Conservation (phyloP, 495 filamentous ascomycete species). For the Tuber brumale region DNA sequence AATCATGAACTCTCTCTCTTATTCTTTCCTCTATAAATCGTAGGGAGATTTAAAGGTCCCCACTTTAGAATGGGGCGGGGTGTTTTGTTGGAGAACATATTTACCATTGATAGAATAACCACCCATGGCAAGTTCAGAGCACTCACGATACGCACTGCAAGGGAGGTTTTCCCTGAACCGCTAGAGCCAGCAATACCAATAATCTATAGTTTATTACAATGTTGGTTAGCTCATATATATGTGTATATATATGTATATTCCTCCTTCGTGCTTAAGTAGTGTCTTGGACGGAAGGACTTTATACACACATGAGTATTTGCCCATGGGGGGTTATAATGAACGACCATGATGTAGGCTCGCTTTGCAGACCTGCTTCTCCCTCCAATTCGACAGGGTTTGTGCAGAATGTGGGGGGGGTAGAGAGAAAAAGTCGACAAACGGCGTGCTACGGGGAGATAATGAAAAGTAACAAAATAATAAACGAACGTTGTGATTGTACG, state of each 20-base stretch:
- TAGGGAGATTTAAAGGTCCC: neutral
- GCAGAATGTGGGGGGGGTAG: neutral
- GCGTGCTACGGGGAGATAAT: neutral
- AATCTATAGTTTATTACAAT: slow-evolving; percentile 48
- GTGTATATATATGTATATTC: neutral
- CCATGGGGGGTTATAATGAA: slow-evolving; percentile 90
- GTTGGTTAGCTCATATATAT: slow-evolving; percentile 12
- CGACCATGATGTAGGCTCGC: slow-evolving; percentile 41
- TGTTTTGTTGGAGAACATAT: neutral
- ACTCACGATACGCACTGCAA: slow-evolving; percentile 83
- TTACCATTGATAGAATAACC: slow-evolving; percentile 90
- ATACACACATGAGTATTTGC: slow-evolving; percentile 48
- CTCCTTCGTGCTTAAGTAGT: neutral
- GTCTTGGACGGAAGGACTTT: neutral
- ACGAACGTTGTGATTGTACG: neutral
- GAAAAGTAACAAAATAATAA: neutral
- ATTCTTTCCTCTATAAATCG: neutral
- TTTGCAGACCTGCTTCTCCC: neutral
- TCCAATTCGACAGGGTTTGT: slow-evolving; percentile 1
- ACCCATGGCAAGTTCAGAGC: slow-evolving; percentile 94
- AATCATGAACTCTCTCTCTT: slow-evolving; percentile 13
- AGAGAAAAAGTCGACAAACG: neutral
- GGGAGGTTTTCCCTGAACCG: slow-evolving; percentile 93
- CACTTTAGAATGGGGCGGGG: neutral
- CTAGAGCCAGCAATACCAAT: slow-evolving; percentile 95